Conservation (phyloP, 768 basidiomycete species). For the Boletus tylopilopsis region DNA sequence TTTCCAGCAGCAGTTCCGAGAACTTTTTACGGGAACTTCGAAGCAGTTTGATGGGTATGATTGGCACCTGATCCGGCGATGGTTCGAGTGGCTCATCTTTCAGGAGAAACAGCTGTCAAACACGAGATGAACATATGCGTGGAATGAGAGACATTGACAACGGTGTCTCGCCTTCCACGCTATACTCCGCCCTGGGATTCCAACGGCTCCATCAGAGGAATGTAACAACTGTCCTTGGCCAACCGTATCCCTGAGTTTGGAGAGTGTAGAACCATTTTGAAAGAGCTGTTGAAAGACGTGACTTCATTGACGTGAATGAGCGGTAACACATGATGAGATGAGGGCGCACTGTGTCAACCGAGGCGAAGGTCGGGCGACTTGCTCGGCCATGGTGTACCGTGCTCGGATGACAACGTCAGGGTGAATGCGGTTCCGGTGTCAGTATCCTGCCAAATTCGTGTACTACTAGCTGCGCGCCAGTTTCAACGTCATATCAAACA, state of each 20-base stretch:
- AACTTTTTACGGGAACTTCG: conserved; percentile 54
- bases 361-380: conserved; percentile 21
- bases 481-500: too few relatives aligned
- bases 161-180: conserved; percentile 69
- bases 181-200: conserved; percentile 71
- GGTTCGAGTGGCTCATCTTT: conserved; percentile 62
- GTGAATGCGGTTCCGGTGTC: too few relatives aligned
- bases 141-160: conserved; percentile 9
- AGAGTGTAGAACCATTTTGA: conserved; percentile 48
- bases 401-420: too few relatives aligned
- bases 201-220: conserved; percentile 37
- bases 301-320: conserved; percentile 26
- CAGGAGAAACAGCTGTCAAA: conserved; percentile 61
- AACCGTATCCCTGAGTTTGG: conserved; percentile 65
- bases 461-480: too few relatives aligned
- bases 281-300: conserved; percentile 45
- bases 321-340: background rate
- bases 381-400: conserved; percentile 27
- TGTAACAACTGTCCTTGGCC: conserved; percentile 57
- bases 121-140: conserved; percentile 19
- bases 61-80: conserved; percentile 36
- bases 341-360: conserved; percentile 24
- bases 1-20: conserved; percentile 54
- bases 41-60: conserved; percentile 40
- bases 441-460: too few relatives aligned